These are phyloP conservation scores for Neurospora sp. DNA, from an alignment of 495 filamentous ascomycete genomes.

Conservation along the genomic window DNA sequence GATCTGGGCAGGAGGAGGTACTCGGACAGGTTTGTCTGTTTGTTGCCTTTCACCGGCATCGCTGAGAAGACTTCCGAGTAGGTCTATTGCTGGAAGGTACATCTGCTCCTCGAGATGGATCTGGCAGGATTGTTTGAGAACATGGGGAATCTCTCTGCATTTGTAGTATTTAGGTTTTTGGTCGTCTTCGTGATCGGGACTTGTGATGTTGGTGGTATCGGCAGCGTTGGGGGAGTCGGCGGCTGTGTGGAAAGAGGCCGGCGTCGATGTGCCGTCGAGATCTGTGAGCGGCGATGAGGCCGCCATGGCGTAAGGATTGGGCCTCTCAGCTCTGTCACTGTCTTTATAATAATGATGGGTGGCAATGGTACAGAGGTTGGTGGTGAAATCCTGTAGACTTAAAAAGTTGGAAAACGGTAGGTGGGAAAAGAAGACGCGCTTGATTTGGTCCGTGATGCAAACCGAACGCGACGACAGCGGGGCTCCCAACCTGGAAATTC, in stretches of 20 bases:
- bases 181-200: slow-evolving; percentile 11
- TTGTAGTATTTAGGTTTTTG: slow-evolving; percentile 35
- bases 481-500: neutral
- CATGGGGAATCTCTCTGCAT: slow-evolving; percentile 45
- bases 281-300: slow-evolving; percentile 13
- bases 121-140: slow-evolving; percentile 53
- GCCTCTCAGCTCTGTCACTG: neutral
- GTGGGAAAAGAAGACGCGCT: neutral
- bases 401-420: neutral
- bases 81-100: slow-evolving; percentile 55
- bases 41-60: slow-evolving; percentile 28
- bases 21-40: slow-evolving; percentile 27
- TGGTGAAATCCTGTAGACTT: neutral
- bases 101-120: slow-evolving; percentile 71
- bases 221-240: slow-evolving; percentile 6
- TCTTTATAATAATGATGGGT: neutral
- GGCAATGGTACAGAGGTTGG: neutral
- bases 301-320: neutral
- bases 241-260: slow-evolving; percentile 13
- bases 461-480: neutral
- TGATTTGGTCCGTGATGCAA: neutral
- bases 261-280: slow-evolving; percentile 11
- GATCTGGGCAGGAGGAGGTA: slow-evolving; percentile 48
- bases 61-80: slow-evolving; percentile 55
- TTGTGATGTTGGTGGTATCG: slow-evolving; percentile 13